Evolutionary conservation across 2,329 filamentous ascomycete species (phyloP).

Genomic region (Aspergillus sp.): DNA sequence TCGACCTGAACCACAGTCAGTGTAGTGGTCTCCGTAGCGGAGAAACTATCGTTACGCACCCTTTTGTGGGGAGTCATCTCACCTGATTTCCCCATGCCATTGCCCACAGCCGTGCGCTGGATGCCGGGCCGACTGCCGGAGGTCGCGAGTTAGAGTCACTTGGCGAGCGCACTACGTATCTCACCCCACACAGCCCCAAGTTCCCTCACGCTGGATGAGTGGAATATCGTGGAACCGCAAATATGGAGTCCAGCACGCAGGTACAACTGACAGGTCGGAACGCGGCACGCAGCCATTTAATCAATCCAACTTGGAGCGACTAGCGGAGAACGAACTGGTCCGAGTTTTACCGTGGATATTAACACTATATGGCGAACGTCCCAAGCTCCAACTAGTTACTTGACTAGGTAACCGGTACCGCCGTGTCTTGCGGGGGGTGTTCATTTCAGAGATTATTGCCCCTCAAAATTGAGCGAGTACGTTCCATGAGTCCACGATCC

Average conservation of each 20-base stretch:
- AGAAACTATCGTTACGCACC: not conserved
- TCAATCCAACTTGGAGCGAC: not conserved
- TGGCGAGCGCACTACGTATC: not conserved
- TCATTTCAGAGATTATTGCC: not conserved
- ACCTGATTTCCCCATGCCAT: constrained; percentile 4
- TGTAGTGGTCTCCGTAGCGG: not conserved
- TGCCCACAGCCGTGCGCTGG: not conserved
- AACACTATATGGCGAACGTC: not conserved
- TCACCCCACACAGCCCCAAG: constrained; percentile 17
- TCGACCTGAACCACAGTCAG: not conserved
- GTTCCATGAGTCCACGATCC: no score
- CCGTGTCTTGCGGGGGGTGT: not conserved
- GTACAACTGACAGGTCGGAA: constrained; percentile 22
- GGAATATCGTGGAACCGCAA: constrained; percentile 20
- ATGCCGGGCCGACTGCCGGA: constrained; percentile 26
- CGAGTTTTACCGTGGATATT: not conserved
- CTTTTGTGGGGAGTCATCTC: constrained; percentile 5
- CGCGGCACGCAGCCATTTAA: constrained; percentile 17
- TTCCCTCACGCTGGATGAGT: constrained; percentile 14
- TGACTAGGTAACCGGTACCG: not conserved
- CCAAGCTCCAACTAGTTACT: not conserved
- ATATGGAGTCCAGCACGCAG: constrained; percentile 24
- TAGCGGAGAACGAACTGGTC: not conserved
- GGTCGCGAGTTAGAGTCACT: not conserved
- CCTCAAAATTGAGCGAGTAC: constrained; percentile 3